Percentiles rank a stretch among this genome's conserved stretches.
phyloP scores from a whole-genome alignment of 495 filamentous ascomycete genomes.

The Neohortaea acidophila region DNA sequence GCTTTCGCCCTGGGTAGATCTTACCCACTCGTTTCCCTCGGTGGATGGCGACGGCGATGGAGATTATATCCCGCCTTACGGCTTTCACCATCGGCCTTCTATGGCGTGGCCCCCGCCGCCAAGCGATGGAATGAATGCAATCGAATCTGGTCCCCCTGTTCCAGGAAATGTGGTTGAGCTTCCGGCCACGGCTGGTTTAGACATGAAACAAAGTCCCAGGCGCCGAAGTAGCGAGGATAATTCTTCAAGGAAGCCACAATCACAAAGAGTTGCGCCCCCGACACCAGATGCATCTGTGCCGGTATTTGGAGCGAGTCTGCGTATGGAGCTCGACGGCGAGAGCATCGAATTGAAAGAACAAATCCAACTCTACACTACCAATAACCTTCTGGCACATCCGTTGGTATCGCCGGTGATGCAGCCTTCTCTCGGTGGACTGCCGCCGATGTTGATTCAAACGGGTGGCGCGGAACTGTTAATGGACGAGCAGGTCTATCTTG shows the following conservation, averaged over 20 bases:
- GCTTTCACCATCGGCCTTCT: slow-evolving; percentile 75
- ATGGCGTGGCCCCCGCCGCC: slow-evolving; percentile 83
- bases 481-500: slow-evolving; percentile 89
- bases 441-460: slow-evolving; percentile 68
- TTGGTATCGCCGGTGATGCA: slow-evolving; percentile 80
- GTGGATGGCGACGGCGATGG: slow-evolving; percentile 53
- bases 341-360: slow-evolving; percentile 68
- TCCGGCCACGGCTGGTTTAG: slow-evolving; percentile 4
- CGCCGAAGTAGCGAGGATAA: not conserved
- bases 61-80: slow-evolving; percentile 77
- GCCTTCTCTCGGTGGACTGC: slow-evolving; percentile 72
- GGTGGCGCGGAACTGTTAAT: slow-evolving; percentile 69
- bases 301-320: slow-evolving; percentile 27
- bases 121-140: slow-evolving; percentile 42
- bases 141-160: not conserved
- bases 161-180: slow-evolving; percentile 12
- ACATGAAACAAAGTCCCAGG: slow-evolving; percentile 1
- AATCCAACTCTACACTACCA: slow-evolving; percentile 88
- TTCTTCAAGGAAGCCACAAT: not conserved
- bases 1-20: slow-evolving; percentile 84
- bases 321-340: slow-evolving; percentile 55
- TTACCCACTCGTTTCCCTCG: slow-evolving; percentile 89
- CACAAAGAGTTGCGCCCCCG: not conserved
- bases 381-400: slow-evolving; percentile 71
- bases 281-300: too few species aligned